Conservation (phyloP, 2,329 filamentous ascomycete genomes). For the Akanthomyces lecanii region DNA sequence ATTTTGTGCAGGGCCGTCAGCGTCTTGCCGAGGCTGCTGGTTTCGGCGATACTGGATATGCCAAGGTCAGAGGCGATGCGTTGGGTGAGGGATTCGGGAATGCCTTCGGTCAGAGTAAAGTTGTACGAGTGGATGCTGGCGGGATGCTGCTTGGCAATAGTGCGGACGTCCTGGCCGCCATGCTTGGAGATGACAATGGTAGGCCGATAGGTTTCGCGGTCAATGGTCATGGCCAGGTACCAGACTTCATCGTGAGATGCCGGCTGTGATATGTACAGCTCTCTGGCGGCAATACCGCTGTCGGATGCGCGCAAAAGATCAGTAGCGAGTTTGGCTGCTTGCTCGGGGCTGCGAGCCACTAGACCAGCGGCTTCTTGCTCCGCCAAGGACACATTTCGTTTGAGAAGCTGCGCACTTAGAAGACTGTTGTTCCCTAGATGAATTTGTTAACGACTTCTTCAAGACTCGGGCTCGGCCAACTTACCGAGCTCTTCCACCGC, state of each 20-base stretch:
- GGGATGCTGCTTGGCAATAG: conserved; percentile 15
- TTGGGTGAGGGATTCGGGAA: conserved; percentile 24
- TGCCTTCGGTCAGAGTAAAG: conserved; percentile 27
- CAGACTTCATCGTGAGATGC: conserved; percentile 31
- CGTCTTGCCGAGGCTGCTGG: conserved; percentile 21
- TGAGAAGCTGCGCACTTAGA: conserved; percentile 28
- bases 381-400: conserved; percentile 11
- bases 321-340: conserved; percentile 21
- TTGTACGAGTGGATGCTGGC: conserved; percentile 20
- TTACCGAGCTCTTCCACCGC: conserved; percentile 26
- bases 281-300: conserved; percentile 22
- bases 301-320: conserved; percentile 21
- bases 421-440: conserved; percentile 23
- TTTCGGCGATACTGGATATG: not conserved
- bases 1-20: conserved; percentile 29
- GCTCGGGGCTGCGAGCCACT: conserved; percentile 14
- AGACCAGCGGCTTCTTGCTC: conserved; percentile 2
- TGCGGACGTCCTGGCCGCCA: conserved; percentile 19
- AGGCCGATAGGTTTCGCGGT: conserved; percentile 38
- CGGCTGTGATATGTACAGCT: conserved; percentile 35
- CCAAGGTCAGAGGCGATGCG: conserved; percentile 17
- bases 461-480: not conserved
- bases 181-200: conserved; percentile 33
- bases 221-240: conserved; percentile 40
- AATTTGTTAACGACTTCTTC: not conserved